Conservation (phyloP, 106 monocot genomes). For the Acorus calamus region DNA sequence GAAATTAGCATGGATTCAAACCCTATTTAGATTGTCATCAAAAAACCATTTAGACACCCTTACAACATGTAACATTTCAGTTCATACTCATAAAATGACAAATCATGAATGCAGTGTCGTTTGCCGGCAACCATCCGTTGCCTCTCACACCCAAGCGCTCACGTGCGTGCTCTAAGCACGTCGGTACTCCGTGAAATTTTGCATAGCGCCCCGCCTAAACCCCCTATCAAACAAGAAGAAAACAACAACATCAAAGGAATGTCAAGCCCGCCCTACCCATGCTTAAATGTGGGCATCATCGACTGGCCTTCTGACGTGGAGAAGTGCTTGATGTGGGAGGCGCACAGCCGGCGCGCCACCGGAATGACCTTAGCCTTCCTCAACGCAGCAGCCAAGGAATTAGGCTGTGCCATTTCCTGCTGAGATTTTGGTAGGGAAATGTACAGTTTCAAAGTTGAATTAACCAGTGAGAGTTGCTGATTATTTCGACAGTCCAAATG, state of each 20-base stretch:
- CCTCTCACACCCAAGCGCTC: conserved; percentile 95
- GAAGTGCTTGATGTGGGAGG: conserved; percentile 80
- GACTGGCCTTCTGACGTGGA: conserved; percentile 78
- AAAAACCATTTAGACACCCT: too few relatives aligned
- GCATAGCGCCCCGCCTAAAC: conserved; percentile 30
- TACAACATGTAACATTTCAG: too few relatives aligned
- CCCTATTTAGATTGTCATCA: too few relatives aligned
- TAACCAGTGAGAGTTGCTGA: too few relatives aligned
- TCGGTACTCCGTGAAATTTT: conserved; percentile 74
- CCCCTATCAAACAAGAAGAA: conserved; percentile 14
- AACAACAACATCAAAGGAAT: conserved; percentile 9
- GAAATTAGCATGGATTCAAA: too few relatives aligned
- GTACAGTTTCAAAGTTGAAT: too few relatives aligned
- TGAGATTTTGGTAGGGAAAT: not conserved
- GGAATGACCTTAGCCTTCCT: conserved; percentile 69
- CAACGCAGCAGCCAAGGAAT: conserved; percentile 56
- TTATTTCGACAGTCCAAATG: too few relatives aligned
- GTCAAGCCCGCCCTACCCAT: conserved; percentile 29
- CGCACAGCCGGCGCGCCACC: conserved; percentile 57
- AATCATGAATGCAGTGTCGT: conserved; percentile 48
- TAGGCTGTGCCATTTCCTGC: conserved; percentile 42
- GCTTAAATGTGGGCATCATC: conserved; percentile 22
- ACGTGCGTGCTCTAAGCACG: conserved; percentile 80
- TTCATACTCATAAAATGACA: not conserved
- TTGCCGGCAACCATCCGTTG: conserved; percentile 81